These are phyloP conservation scores for Tephrocybe sp. DNA, from an alignment of 768 basidiomycete species.

Conservation along the genomic window DNA sequence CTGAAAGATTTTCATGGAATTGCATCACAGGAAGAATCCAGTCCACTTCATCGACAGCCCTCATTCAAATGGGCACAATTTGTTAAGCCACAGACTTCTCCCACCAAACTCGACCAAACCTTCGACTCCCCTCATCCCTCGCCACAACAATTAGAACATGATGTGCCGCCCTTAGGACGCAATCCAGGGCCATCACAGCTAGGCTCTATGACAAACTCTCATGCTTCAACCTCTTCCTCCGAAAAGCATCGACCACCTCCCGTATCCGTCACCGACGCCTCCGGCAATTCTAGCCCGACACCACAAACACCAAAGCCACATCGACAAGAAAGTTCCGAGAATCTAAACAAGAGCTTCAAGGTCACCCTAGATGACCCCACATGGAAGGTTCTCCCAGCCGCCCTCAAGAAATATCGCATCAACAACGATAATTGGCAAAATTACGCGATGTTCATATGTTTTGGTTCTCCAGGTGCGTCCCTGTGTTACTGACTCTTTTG, in stretches of 20 bases:
- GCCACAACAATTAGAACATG: constrained; percentile 77
- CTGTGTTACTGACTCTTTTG: background rate
- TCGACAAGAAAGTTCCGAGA: constrained; percentile 69
- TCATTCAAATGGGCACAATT: constrained; percentile 91
- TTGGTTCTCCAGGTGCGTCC: constrained; percentile 80
- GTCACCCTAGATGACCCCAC: constrained; percentile 98
- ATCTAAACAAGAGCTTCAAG: constrained; percentile 88
- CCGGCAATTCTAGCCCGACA: constrained; percentile 29
- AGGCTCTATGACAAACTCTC: constrained; percentile 17
- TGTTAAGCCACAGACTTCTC: constrained; percentile 74
- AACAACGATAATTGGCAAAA: constrained; percentile 99
- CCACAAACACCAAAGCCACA: constrained; percentile 41
- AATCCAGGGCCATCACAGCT: constrained; percentile 27
- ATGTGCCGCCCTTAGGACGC: constrained; percentile 46
- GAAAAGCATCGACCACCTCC: constrained; percentile 34
- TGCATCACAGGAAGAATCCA: constrained; percentile 31
- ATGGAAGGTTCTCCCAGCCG: constrained; percentile 97
- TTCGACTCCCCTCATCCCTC: constrained; percentile 80
- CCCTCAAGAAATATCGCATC: constrained; percentile 98
- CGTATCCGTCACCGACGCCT: constrained; percentile 32
- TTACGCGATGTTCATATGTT: constrained; percentile 99
- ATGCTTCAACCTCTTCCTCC: constrained; percentile 14
- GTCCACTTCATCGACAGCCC: constrained; percentile 64
- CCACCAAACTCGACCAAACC: constrained; percentile 63
- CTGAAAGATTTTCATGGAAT: constrained; percentile 9